Percentiles rank a stretch among this genome's conserved stretches.
These are phyloP conservation scores for Eucalyptus lansdowneana DNA, from an alignment of 345 rosid genomes.

Conservation along the genomic window DNA sequence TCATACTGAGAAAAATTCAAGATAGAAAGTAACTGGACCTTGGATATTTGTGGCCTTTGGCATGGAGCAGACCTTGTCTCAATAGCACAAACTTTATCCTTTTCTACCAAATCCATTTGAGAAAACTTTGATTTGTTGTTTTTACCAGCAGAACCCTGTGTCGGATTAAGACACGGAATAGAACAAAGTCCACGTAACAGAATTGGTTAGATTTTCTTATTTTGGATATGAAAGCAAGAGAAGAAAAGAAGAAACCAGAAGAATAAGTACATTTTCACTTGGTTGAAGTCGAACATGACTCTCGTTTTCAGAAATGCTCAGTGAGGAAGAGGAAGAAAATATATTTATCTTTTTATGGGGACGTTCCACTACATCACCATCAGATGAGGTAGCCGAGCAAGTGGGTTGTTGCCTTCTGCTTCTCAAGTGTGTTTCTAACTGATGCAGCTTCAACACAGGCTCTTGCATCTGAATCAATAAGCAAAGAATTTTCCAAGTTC, in stretches of 20 bases:
- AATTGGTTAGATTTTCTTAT: background rate
- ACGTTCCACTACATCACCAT: background rate
- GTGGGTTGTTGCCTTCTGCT: background rate
- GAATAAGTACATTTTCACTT: background rate
- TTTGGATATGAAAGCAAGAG: background rate
- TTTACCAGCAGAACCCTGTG: background rate
- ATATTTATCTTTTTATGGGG: background rate
- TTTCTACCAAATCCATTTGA: background rate
- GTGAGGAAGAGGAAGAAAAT: background rate
- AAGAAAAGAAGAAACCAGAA: background rate
- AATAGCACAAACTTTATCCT: background rate
- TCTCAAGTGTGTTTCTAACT: constrained; percentile 7
- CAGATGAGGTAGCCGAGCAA: background rate
- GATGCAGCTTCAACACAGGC: constrained; percentile 24
- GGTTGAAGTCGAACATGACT: background rate
- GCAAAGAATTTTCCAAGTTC: background rate
- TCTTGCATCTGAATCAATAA: constrained; percentile 27
- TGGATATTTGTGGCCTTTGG: background rate
- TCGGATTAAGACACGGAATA: background rate
- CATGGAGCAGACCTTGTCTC: background rate
- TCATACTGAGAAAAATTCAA: background rate
- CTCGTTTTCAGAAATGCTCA: background rate
- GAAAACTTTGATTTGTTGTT: background rate
- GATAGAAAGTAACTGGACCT: background rate
- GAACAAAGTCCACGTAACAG: background rate